Conservation (phyloP, 176 grass and related monocot genomes). For the Paspalum notatum region DNA sequence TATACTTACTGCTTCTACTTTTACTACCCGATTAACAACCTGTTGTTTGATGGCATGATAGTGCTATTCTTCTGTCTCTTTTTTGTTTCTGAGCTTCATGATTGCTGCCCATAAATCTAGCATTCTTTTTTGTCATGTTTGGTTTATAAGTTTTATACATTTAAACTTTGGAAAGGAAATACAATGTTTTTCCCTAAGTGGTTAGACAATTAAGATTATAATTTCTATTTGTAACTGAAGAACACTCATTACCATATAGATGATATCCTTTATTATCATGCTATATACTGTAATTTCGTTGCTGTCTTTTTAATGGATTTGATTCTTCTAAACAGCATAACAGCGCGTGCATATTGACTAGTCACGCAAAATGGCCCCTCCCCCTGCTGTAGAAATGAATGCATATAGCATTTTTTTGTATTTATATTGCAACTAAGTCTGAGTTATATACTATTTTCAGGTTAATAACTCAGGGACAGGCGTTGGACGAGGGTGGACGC, state of each 20-base stretch:
- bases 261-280: neutral
- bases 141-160: neutral
- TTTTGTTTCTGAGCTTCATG: neutral
- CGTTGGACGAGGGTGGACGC: too few species aligned
- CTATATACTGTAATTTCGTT: too few species aligned
- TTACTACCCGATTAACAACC: neutral
- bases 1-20: neutral
- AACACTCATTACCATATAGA: slow-evolving; percentile 15
- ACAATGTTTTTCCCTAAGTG: neutral
- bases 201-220: neutral
- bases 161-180: neutral
- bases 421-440: too few species aligned
- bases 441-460: too few species aligned
- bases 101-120: neutral
- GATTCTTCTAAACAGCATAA: slow-evolving; percentile 71
- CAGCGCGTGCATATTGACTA: too few species aligned
- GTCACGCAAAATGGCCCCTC: too few species aligned
- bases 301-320: slow-evolving; percentile 22
- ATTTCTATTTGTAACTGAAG: slow-evolving; percentile 5
- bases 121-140: neutral
- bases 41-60: slow-evolving; percentile 8
- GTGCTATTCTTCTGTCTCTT: neutral
- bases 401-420: too few species aligned
- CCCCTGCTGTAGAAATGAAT: too few species aligned
- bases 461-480: too few species aligned